Percentiles rank a stretch among this genome's conserved stretches.
phyloP scores from a whole-genome alignment of 352 stramenopile genomes.

The Phytophthora lateralis region DNA sequence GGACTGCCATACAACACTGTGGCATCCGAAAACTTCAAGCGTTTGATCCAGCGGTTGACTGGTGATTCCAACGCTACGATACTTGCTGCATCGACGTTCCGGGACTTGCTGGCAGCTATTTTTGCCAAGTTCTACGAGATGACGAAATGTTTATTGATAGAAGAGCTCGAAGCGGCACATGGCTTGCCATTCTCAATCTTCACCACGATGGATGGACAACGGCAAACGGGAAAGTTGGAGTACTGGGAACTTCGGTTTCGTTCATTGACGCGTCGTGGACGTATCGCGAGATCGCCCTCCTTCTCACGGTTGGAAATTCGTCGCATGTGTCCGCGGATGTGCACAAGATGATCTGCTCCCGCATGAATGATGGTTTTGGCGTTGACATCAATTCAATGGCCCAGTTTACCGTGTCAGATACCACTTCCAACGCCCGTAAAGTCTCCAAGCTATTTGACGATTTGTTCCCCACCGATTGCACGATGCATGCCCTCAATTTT shows the following conservation, averaged over 20 bases:
- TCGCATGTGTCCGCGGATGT: too few species aligned
- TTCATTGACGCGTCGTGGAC: constrained; percentile 9
- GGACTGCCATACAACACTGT: constrained; percentile 10
- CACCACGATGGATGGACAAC: constrained; percentile 8
- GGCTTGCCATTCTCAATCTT: constrained; percentile 7
- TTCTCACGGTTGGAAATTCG: constrained; percentile 18
- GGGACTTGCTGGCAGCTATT: not conserved
- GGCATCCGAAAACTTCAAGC: not conserved
- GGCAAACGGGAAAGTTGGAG: not conserved
- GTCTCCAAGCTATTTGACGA: constrained; percentile 7
- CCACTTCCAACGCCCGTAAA: not conserved
- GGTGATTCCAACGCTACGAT: not conserved
- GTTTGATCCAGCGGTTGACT: not conserved
- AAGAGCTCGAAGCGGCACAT: constrained; percentile 6
- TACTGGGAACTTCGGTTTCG: constrained; percentile 3
- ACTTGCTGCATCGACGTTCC: not conserved
- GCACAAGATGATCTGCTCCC: constrained; percentile 4
- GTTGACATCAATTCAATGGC: constrained; percentile 6
- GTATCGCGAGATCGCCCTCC: constrained; percentile 6
- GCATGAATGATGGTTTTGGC: not conserved
- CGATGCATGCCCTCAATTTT: constrained; percentile 6
- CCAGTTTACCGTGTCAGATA: constrained; percentile 5
- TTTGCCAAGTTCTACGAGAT: constrained; percentile 8
- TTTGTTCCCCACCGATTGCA: constrained; percentile 1
- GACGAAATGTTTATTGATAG: not conserved